A percentile compares a stretch with the other conserved stretches of the same genome.
Conservation (phyloP, 2,329 filamentous ascomycete genomes). For the Talaromyces rugulosus region DNA sequence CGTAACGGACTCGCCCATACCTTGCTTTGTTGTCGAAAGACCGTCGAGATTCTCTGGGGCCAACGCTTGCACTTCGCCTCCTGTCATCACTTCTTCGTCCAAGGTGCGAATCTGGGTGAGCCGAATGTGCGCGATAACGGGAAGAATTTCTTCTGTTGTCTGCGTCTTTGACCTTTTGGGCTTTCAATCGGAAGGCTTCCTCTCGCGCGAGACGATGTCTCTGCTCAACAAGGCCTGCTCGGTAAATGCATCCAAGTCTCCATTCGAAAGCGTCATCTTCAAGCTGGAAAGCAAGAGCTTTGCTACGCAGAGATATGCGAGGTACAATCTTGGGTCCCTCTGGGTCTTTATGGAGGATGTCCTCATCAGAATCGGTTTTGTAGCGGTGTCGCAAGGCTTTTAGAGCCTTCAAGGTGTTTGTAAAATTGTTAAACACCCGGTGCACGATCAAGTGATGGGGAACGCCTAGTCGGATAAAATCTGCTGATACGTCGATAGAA, state of each 20-base stretch:
- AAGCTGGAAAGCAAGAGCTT: constrained; percentile 81
- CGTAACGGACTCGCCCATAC: constrained; percentile 55
- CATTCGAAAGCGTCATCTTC: constrained; percentile 97
- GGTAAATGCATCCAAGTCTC: constrained; percentile 93
- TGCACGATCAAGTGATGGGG: constrained; percentile 89
- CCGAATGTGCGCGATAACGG: constrained; percentile 51
- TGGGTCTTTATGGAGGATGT: constrained; percentile 78
- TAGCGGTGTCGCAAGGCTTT: constrained; percentile 93
- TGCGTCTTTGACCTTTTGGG: constrained; percentile 75
- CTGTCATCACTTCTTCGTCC: constrained; percentile 35
- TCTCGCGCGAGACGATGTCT: constrained; percentile 84
- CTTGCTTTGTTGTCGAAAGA: constrained; percentile 16
- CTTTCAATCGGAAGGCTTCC: constrained; percentile 83
- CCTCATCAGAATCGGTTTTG: constrained; percentile 79
- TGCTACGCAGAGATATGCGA: constrained; percentile 75
- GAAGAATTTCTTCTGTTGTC: constrained; percentile 48
- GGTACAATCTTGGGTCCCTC: constrained; percentile 84
- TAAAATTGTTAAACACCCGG: constrained; percentile 87
- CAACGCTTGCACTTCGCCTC: constrained; percentile 55
- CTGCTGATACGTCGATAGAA: constrained; percentile 76
- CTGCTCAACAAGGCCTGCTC: constrained; percentile 82
- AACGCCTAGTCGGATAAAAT: constrained; percentile 81
- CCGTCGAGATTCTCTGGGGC: constrained; percentile 33
- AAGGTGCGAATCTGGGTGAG: constrained; percentile 41
- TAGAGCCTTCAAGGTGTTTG: constrained; percentile 80